Percentiles rank a stretch among this genome's conserved stretches.
phyloP scores from a whole-genome alignment of 257 asterid species.

The Jaltomata sinuosa region DNA sequence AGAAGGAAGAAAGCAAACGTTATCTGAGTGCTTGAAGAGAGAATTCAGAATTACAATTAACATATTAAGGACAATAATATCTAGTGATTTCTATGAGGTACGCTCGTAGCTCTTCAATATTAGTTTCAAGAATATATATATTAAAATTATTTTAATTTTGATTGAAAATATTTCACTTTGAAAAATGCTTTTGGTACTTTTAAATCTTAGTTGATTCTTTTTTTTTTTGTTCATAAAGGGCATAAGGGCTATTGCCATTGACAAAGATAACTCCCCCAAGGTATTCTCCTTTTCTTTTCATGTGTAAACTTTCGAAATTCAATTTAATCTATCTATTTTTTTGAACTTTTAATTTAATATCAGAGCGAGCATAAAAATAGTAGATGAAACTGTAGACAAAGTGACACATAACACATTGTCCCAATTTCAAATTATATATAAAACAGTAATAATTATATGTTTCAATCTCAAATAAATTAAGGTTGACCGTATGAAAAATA shows the following conservation, averaged over 20 bases:
- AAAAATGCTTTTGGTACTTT: neutral
- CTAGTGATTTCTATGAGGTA: constrained; percentile 83
- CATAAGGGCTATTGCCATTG: neutral
- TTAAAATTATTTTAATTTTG: neutral
- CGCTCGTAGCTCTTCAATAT: neutral
- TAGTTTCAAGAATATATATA: neutral
- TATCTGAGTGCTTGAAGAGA: constrained; percentile 62
- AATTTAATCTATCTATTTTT: too few relatives aligned
- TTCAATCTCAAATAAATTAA: neutral
- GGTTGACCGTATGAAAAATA: neutral
- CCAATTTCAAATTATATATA: neutral
- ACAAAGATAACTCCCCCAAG: neutral
- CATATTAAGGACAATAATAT: constrained; percentile 47
- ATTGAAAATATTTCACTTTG: neutral
- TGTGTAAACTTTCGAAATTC: too few relatives aligned
- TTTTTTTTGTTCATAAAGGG: neutral
- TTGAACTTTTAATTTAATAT: too few relatives aligned
- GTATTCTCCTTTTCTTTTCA: neutral
- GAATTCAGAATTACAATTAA: constrained; percentile 77
- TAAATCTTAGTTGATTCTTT: neutral
- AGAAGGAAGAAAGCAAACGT: constrained; percentile 65
- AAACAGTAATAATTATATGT: neutral
- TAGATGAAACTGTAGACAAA: too few relatives aligned
- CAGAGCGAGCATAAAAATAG: too few relatives aligned
- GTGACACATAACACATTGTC: too few relatives aligned